Percentiles rank a stretch among this genome's conserved stretches.
Evolutionary conservation across 768 basidiomycete species (phyloP).

Genomic region (Lyophyllum atratum): DNA sequence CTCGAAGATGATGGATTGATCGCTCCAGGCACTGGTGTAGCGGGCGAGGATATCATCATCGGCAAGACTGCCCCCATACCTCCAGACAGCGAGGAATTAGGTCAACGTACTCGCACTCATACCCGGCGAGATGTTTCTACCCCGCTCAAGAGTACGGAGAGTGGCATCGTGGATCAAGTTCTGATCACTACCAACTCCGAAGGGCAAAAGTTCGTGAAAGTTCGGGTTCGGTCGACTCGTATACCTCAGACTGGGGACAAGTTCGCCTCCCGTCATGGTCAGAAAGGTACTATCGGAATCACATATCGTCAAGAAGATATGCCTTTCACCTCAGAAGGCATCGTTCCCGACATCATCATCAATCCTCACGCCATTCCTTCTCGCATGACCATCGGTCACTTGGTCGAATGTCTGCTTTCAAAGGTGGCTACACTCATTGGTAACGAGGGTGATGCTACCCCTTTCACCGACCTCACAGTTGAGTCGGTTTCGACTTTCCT

Average conservation of each 20-base stretch:
- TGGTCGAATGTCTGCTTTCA: conserved; percentile 96
- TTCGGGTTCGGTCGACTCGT: conserved; percentile 93
- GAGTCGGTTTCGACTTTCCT: conserved; percentile 96
- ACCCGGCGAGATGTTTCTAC: conserved; percentile 96
- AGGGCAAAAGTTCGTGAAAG: conserved; percentile 97
- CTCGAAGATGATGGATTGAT: conserved; percentile 96
- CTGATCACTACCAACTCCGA: conserved; percentile 95
- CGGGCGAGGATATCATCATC: conserved; percentile 98
- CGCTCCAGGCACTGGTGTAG: conserved; percentile 91
- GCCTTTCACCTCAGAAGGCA: conserved; percentile 98
- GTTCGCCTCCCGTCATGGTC: conserved; percentile 98
- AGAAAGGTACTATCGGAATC: conserved; percentile 99
- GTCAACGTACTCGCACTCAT: conserved; percentile 92
- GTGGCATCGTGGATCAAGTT: conserved; percentile 96
- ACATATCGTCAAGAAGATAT: conserved; percentile 99
- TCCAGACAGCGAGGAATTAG: conserved; percentile 95
- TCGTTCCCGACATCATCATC: conserved; percentile 96
- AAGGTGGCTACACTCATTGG: conserved; percentile 97
- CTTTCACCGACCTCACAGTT: conserved; percentile 97
- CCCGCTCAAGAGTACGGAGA: conserved; percentile 96
- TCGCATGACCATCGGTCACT: conserved; percentile 99
- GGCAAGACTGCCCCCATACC: conserved; percentile 98
- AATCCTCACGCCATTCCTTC: conserved; percentile 99
- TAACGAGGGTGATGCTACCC: conserved; percentile 97
- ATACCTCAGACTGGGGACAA: conserved; percentile 99